Evolutionary conservation across 1,284 basidiomycete genomes (phyloP).

Genomic region (Boletus chippewaensis): DNA sequence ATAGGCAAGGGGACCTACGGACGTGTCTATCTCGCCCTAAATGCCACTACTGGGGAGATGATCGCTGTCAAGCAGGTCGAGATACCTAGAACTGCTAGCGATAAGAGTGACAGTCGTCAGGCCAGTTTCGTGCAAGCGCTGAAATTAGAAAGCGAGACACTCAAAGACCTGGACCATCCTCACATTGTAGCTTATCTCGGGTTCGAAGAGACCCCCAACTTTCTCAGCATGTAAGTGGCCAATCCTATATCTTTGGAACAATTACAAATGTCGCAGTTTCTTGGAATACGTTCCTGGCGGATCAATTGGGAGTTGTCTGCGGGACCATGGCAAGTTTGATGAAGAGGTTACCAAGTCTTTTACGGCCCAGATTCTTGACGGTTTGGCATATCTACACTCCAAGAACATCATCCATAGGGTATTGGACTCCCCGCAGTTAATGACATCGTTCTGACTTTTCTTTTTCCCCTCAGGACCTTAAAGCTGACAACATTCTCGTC

Average conservation of each 20-base stretch:
- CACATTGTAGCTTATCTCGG: constrained; percentile 98
- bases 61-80: constrained; percentile 99
- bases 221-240: constrained; percentile 81
- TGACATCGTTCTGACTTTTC: constrained; percentile 7
- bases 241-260: neutral
- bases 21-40: constrained; percentile 91
- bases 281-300: constrained; percentile 98
- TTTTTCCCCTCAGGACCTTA: constrained; percentile 67
- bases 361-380: constrained; percentile 86
- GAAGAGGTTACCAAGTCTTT: constrained; percentile 93
- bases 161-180: constrained; percentile 95
- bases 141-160: constrained; percentile 89
- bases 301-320: constrained; percentile 87
- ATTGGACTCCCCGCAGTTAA: constrained; percentile 20
- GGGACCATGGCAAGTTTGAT: constrained; percentile 89
- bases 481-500: constrained; percentile 97
- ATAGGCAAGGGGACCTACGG: constrained; percentile 98
- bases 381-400: constrained; percentile 90
- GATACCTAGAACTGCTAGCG: constrained; percentile 83
- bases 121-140: constrained; percentile 84
- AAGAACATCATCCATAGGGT: constrained; percentile 91
- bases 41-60: constrained; percentile 98
- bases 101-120: constrained; percentile 85
- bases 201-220: constrained; percentile 88
- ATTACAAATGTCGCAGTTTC: constrained; percentile 53